Percentiles rank a stretch among this genome's conserved stretches.
These are phyloP conservation scores for Salix suchowensis DNA, from an alignment of 345 rosid species.

Conservation along the genomic window DNA sequence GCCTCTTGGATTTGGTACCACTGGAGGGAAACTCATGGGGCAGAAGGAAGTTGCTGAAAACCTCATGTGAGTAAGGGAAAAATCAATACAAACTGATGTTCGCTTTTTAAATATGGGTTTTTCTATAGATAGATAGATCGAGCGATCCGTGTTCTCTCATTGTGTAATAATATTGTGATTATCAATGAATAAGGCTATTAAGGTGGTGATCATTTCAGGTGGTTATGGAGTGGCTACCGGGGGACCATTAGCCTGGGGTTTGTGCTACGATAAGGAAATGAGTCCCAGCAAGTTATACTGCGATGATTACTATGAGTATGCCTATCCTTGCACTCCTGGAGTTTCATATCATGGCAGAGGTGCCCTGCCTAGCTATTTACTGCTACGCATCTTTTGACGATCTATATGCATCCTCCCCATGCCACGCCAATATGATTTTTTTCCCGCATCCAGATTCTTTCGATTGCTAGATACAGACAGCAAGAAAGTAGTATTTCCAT, in stretches of 20 bases:
- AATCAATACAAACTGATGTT: background rate
- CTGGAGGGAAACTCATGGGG: constrained; percentile 14
- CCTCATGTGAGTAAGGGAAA: constrained; percentile 15
- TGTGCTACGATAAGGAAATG: constrained; percentile 88
- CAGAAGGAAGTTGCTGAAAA: constrained; percentile 31
- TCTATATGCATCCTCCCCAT: background rate
- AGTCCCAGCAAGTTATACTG: constrained; percentile 69
- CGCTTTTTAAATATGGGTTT: background rate
- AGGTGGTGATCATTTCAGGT: constrained; percentile 34
- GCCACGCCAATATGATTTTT: background rate
- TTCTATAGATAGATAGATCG: background rate
- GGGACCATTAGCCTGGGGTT: constrained; percentile 48
- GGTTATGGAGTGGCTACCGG: constrained; percentile 94
- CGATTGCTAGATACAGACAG: background rate
- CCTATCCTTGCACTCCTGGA: constrained; percentile 76
- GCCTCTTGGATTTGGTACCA: constrained; percentile 29
- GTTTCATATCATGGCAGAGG: constrained; percentile 84
- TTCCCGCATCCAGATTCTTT: background rate
- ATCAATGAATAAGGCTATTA: background rate
- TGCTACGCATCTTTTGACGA: constrained; percentile 36
- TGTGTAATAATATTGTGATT: background rate
- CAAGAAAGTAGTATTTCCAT: background rate
- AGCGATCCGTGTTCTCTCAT: background rate
- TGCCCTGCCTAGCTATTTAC: constrained; percentile 59
- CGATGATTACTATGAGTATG: constrained; percentile 61